A percentile compares a stretch with the other conserved stretches of the same genome.
Evolutionary conservation across 164 flowering plant genomes (phyloP).

Genomic region (Dillenia turbinata): DNA sequence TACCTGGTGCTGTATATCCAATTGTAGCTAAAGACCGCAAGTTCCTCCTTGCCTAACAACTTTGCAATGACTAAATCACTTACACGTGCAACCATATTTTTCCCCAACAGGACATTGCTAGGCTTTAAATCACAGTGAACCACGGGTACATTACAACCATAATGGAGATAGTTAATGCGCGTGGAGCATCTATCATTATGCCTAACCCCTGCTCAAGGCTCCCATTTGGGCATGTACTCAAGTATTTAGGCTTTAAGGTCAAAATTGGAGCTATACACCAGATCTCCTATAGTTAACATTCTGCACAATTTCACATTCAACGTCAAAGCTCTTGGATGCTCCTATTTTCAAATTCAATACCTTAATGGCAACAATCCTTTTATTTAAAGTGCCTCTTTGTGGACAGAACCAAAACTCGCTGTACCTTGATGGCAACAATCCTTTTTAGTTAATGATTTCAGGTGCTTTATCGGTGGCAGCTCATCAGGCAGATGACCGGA

Average conservation of each 20-base stretch:
- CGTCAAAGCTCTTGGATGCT: neutral
- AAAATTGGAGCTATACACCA: neutral
- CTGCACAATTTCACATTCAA: neutral
- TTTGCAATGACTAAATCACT: constrained; percentile 14
- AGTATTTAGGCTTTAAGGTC: neutral
- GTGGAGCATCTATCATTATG: constrained; percentile 7
- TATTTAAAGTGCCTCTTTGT: constrained; percentile 1
- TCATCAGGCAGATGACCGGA: no score
- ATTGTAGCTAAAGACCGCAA: no score
- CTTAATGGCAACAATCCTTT: constrained; percentile 3
- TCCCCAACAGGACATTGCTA: constrained; percentile 4
- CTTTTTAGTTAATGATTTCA: no score
- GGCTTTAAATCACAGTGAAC: constrained; percentile 15
- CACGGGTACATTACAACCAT: neutral
- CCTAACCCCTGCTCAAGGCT: no score
- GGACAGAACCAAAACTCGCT: constrained; percentile 7
- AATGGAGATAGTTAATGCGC: constrained; percentile 11
- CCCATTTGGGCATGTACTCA: no score
- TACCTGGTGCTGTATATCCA: no score
- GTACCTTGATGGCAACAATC: no score
- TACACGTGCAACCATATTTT: constrained; percentile 8
- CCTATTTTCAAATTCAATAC: constrained; percentile 1
- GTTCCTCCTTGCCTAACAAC: constrained; percentile 2
- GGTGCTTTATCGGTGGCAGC: no score
- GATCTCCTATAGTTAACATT: constrained; percentile 9